A percentile compares a stretch with the other conserved stretches of the same genome.
Evolutionary conservation across 2,329 filamentous ascomycete genomes (phyloP).

Genomic region (Aspergillus intermedius): DNA sequence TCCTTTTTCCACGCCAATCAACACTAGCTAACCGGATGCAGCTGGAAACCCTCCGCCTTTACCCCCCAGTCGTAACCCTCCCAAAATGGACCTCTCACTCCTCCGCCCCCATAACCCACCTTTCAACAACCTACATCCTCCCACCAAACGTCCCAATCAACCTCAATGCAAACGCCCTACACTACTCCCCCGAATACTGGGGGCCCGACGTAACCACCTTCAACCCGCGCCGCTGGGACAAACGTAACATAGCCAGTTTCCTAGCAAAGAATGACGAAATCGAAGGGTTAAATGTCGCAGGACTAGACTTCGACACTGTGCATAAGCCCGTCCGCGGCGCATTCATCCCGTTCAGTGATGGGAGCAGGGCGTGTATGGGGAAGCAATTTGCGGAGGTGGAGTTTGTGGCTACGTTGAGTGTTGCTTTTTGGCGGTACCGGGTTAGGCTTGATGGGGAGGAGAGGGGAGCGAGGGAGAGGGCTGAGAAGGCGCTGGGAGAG

Average conservation of each 20-base stretch:
- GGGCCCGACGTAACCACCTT: conserved; percentile 10
- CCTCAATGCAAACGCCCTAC: conserved; percentile 11
- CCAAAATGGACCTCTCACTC: conserved; percentile 22
- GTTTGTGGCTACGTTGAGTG: conserved; percentile 12
- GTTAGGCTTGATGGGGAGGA: conserved; percentile 6
- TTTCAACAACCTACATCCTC: conserved; percentile 9
- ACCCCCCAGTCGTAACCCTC: conserved; percentile 26
- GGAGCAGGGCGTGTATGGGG: conserved; percentile 15
- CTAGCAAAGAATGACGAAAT: conserved; percentile 12
- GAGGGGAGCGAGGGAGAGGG: not conserved
- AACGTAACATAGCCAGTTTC: conserved; percentile 12
- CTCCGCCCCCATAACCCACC: conserved; percentile 7
- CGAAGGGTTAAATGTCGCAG: conserved; percentile 9
- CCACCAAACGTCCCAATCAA: conserved; percentile 11
- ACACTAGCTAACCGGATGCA: conserved; percentile 19
- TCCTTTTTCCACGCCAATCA: not conserved
- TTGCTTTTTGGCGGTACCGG: conserved; percentile 11
- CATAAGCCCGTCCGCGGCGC: conserved; percentile 16
- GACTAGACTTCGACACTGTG: conserved; percentile 14
- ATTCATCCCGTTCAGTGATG: conserved; percentile 20
- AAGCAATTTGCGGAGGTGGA: conserved; percentile 22
- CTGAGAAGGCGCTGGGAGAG: conserved; percentile 5
- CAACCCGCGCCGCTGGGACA: conserved; percentile 16
- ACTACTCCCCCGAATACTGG: conserved; percentile 18
- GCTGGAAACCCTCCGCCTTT: conserved; percentile 41